These are phyloP conservation scores for Fraxinus ornus DNA, from an alignment of 305 asterid genomes.

Conservation along the genomic window DNA sequence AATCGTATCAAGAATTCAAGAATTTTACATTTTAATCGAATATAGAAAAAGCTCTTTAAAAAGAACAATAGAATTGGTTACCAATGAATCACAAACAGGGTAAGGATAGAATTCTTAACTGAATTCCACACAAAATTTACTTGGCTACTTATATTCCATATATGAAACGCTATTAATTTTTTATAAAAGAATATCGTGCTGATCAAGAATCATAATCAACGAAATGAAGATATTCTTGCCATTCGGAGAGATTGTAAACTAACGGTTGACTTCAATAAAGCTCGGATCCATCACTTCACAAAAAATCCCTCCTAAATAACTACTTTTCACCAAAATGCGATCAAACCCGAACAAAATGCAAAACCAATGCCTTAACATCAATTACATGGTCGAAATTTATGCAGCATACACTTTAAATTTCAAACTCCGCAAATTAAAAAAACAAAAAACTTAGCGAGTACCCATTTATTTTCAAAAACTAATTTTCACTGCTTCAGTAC, in stretches of 20 bases:
- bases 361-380: constrained; percentile 30
- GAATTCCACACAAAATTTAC: constrained; percentile 9
- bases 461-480: constrained; percentile 37
- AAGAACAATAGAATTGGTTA: constrained; percentile 64
- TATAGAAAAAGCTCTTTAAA: constrained; percentile 36
- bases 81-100: constrained; percentile 31
- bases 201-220: constrained; percentile 31
- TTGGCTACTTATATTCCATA: constrained; percentile 40
- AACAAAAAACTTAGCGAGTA: constrained; percentile 44
- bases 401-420: not conserved
- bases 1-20: constrained; percentile 25
- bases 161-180: constrained; percentile 21
- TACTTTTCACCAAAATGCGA: constrained; percentile 29
- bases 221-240: constrained; percentile 42
- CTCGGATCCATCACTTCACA: constrained; percentile 57
- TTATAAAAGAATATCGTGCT: constrained; percentile 44
- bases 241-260: constrained; percentile 41
- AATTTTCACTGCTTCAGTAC: constrained; percentile 27
- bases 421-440: constrained; percentile 16
- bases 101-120: constrained; percentile 14
- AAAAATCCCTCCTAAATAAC: constrained; percentile 26
- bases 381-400: constrained; percentile 46
- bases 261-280: constrained; percentile 39
- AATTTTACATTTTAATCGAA: constrained; percentile 53
- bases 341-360: constrained; percentile 20